Evolutionary conservation across 441 rosid genomes (phyloP).

Genomic region (Brassica balearica): DNA sequence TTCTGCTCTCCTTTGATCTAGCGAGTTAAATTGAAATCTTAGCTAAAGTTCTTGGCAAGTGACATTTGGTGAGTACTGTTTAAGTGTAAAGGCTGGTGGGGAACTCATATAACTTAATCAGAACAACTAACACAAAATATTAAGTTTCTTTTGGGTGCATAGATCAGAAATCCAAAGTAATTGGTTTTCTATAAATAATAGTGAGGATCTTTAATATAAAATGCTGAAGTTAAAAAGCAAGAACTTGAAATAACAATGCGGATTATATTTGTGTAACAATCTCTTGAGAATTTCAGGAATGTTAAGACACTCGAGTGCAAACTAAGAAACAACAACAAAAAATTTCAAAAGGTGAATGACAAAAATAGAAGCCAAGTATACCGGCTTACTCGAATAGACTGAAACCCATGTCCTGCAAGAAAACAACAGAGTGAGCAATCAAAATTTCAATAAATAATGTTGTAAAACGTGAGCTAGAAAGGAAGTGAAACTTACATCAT

Average conservation of each 20-base stretch:
- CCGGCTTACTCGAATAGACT: slow-evolving; percentile 42
- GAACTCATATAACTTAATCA: not conserved
- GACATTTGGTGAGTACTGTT: not conserved
- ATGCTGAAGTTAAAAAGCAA: not conserved
- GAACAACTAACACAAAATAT: not conserved
- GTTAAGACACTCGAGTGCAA: slow-evolving; percentile 1
- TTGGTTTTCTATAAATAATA: too few relatives aligned
- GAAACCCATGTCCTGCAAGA: slow-evolving; percentile 74
- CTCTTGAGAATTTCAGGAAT: slow-evolving; percentile 8
- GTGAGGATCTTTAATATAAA: not conserved
- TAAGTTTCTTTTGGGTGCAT: not conserved
- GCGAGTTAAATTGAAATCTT: not conserved
- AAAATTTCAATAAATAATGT: not conserved
- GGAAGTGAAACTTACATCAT: slow-evolving; percentile 61
- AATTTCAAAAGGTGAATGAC: not conserved
- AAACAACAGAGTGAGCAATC: not conserved
- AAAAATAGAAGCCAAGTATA: not conserved
- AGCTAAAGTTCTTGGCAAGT: not conserved
- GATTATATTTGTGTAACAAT: not conserved
- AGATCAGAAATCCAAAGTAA: not conserved
- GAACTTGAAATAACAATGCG: not conserved
- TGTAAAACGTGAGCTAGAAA: not conserved
- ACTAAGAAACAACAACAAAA: slow-evolving; percentile 29
- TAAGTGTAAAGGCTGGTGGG: not conserved
- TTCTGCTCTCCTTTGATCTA: not conserved